Percentiles rank a stretch among this genome's conserved stretches.
Conservation (phyloP, 1,284 basidiomycete species). For the Trametes sp. region DNA sequence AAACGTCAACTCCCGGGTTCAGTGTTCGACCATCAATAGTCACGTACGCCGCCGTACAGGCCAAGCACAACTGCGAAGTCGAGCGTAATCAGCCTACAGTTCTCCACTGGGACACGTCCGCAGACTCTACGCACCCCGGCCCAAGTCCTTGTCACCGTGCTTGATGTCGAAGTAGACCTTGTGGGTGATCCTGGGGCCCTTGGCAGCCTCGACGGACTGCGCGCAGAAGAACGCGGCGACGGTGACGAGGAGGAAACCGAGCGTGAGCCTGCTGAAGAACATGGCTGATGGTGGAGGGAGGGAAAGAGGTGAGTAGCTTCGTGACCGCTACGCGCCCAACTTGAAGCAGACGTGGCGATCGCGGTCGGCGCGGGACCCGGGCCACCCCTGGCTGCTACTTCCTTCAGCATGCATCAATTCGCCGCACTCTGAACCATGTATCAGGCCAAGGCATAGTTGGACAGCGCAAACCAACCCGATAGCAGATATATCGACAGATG, state of each 20-base stretch:
- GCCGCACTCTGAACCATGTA: neutral
- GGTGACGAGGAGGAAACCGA: slow-evolving; percentile 69
- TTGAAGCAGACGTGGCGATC: slow-evolving; percentile 2
- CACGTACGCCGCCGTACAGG: slow-evolving; percentile 77
- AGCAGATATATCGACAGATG: neutral
- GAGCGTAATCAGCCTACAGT: slow-evolving; percentile 1
- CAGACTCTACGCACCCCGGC: slow-evolving; percentile 69
- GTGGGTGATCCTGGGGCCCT: slow-evolving; percentile 87
- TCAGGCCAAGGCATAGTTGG: neutral
- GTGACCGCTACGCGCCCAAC: neutral
- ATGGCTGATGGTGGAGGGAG: slow-evolving; percentile 32
- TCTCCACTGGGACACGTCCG: slow-evolving; percentile 19
- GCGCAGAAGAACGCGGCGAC: slow-evolving; percentile 74
- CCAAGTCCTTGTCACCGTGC: slow-evolving; percentile 85
- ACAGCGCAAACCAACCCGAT: neutral
- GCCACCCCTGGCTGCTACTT: neutral
- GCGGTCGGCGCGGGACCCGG: neutral
- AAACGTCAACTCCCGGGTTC: slow-evolving; percentile 19
- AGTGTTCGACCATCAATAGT: no score
- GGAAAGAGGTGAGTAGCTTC: slow-evolving; percentile 21
- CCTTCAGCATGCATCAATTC: neutral
- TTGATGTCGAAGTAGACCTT: slow-evolving; percentile 95
- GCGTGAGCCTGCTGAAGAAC: slow-evolving; percentile 66
- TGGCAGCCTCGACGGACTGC: slow-evolving; percentile 74
- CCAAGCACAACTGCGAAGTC: slow-evolving; percentile 75